Evolutionary conservation across 306 rosid species (phyloP).

Genomic region (Citrullus amarus): DNA sequence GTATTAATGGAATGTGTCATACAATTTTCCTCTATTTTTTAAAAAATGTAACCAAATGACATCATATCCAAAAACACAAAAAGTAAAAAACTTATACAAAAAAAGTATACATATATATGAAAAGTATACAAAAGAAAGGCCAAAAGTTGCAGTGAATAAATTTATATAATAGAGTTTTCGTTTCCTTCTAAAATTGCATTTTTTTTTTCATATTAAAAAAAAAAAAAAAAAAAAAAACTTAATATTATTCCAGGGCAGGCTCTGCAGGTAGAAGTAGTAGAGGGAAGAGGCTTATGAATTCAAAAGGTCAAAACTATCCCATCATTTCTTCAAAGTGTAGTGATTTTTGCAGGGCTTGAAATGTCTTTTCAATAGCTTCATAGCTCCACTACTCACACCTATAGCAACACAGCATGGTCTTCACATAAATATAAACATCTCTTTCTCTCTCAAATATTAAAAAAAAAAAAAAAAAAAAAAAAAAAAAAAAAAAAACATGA

Average conservation of each 20-base stretch:
- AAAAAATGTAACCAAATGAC: no score
- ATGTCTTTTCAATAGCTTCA: conserved; percentile 8
- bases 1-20: no score
- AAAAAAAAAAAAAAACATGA: no score
- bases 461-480: no score
- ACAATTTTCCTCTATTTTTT: no score
- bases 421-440: neutral
- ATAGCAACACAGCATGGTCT: neutral
- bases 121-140: no score
- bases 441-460: neutral
- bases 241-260: neutral
- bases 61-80: no score
- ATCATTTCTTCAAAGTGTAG: conserved; percentile 10
- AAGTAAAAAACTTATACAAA: no score
- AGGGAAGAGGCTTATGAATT: neutral
- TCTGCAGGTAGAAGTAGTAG: conserved; percentile 1
- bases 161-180: no score
- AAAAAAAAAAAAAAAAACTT: neutral
- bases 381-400: conserved; percentile 1
- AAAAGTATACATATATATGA: no score
- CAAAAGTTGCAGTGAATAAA: no score
- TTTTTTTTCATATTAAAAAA: neutral
- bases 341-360: conserved; percentile 11
- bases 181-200: no score
- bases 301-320: conserved; percentile 12